Evolutionary conservation across 2,329 filamentous ascomycete genomes (phyloP).

Genomic region (Fusarium udum): DNA sequence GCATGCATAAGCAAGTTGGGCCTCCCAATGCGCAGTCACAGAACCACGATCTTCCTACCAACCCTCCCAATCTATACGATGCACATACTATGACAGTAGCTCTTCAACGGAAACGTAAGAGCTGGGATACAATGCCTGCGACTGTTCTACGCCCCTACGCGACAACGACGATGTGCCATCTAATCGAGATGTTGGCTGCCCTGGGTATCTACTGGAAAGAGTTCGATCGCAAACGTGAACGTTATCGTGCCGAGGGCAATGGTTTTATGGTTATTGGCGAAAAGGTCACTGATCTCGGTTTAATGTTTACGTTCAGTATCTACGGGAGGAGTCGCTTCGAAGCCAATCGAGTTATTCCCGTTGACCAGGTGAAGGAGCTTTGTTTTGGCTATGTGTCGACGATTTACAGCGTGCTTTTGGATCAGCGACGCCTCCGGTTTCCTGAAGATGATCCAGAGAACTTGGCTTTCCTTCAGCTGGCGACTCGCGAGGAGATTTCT

Average conservation of each 20-base stretch:
- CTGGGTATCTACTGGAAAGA: constrained; percentile 68
- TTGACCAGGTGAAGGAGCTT: constrained; percentile 62
- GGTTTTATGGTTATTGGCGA: constrained; percentile 61
- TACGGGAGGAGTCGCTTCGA: constrained; percentile 60
- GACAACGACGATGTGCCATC: constrained; percentile 64
- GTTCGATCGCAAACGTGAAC: constrained; percentile 61
- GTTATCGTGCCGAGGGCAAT: constrained; percentile 65
- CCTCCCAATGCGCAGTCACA: constrained; percentile 32
- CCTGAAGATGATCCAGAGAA: constrained; percentile 54
- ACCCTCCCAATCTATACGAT: constrained; percentile 40
- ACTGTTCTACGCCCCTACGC: constrained; percentile 60
- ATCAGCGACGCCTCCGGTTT: constrained; percentile 52
- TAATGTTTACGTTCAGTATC: constrained; percentile 64
- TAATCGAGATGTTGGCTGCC: constrained; percentile 63
- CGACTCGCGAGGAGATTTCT: constrained; percentile 59
- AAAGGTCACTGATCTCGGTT: constrained; percentile 59
- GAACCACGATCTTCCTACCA: constrained; percentile 31
- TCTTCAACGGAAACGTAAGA: constrained; percentile 57
- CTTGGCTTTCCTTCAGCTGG: constrained; percentile 57
- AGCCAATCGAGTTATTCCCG: constrained; percentile 62
- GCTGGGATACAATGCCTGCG: constrained; percentile 63
- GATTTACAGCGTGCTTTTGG: constrained; percentile 56
- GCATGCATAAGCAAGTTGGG: constrained; percentile 34
- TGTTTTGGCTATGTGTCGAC: constrained; percentile 66
- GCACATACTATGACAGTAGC: constrained; percentile 57